Conservation (phyloP, 2,329 filamentous ascomycete species). For the Bipolaris bicolor region DNA sequence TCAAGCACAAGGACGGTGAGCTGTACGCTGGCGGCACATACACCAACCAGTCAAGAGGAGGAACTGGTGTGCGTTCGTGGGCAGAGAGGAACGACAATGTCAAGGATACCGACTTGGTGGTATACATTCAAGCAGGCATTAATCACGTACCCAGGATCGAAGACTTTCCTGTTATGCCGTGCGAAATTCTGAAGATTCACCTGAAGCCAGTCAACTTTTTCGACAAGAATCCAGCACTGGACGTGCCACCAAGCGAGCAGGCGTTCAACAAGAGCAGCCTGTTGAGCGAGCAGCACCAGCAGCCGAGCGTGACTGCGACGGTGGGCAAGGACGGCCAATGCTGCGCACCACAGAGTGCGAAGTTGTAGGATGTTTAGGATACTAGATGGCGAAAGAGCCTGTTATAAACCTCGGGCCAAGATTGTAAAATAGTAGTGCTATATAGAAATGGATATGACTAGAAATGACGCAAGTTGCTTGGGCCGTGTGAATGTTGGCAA, state of each 20-base stretch:
- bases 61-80: conserved; percentile 56
- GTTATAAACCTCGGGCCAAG: background rate
- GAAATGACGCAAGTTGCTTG: too few species aligned
- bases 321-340: conserved; percentile 48
- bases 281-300: conserved; percentile 47
- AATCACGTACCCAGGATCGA: conserved; percentile 63
- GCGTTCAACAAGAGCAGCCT: conserved; percentile 53
- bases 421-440: background rate
- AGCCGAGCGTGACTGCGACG: conserved; percentile 44
- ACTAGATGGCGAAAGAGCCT: background rate
- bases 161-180: conserved; percentile 46
- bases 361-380: background rate
- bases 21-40: conserved; percentile 66
- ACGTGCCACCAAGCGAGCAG: conserved; percentile 62
- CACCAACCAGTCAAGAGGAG: conserved; percentile 64
- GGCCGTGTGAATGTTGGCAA: background rate
- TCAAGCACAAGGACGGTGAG: conserved; percentile 63
- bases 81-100: conserved; percentile 60
- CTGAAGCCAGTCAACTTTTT: conserved; percentile 67
- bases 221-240: conserved; percentile 63
- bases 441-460: background rate
- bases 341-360: conserved; percentile 43
- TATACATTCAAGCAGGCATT: conserved; percentile 64
- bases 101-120: conserved; percentile 62
- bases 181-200: conserved; percentile 63